A percentile compares a stretch with the other conserved stretches of the same genome.
These are phyloP conservation scores for Physaria fendleri DNA, from an alignment of 345 rosid species.

Conservation along the genomic window DNA sequence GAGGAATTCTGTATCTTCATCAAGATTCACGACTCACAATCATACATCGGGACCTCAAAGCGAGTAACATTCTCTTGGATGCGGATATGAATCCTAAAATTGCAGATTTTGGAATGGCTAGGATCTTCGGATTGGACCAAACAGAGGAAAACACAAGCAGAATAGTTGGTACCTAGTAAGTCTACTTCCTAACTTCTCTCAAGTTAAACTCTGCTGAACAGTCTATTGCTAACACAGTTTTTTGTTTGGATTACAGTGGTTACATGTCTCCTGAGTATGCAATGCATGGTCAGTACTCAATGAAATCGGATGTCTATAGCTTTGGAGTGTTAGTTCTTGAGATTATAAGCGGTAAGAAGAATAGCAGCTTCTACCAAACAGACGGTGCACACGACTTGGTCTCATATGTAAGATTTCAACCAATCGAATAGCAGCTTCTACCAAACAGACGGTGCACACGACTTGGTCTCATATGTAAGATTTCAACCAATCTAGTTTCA, in stretches of 20 bases:
- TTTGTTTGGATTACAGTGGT: neutral
- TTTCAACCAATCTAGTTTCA: neutral
- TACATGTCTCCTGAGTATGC: neutral
- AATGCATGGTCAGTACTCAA: neutral
- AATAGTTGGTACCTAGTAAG: too few relatives aligned
- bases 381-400: neutral
- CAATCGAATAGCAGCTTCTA: neutral
- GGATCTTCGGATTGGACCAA: slow-evolving; percentile 34
- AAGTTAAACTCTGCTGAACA: slow-evolving; percentile 29
- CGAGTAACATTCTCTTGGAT: slow-evolving; percentile 51
- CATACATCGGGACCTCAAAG: slow-evolving; percentile 63
- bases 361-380: neutral
- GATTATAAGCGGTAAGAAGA: neutral
- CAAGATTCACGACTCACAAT: slow-evolving; percentile 46
- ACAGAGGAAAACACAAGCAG: slow-evolving; percentile 36
- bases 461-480: neutral
- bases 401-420: neutral
- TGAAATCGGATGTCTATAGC: neutral
- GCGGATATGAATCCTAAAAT: slow-evolving; percentile 53
- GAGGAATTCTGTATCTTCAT: slow-evolving; percentile 44
- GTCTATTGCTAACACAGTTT: slow-evolving; percentile 28
- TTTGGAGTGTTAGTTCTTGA: neutral
- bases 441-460: neutral
- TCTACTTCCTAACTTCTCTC: neutral
- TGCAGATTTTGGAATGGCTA: slow-evolving; percentile 66